These are phyloP conservation scores for Babesia ovata DNA, from an alignment of 169 alveolate genomes.

Conservation along the genomic window DNA sequence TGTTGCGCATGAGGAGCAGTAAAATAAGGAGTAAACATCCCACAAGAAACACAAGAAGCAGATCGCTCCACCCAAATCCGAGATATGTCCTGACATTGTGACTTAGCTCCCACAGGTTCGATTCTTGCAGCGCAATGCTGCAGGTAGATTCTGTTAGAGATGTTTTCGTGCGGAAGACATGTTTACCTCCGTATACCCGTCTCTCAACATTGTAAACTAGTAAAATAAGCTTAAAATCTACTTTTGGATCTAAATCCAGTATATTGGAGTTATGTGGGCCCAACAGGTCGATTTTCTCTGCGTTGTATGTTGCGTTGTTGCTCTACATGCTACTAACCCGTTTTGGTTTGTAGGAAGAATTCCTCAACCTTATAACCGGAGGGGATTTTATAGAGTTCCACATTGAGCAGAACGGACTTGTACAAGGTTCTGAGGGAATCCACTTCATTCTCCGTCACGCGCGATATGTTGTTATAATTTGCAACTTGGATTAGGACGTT, in stretches of 20 bases:
- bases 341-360: conserved; percentile 3
- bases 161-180: background rate
- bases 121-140: background rate
- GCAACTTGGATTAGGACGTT: conserved; percentile 13
- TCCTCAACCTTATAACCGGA: conserved; percentile 25
- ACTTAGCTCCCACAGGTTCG: conserved; percentile 3
- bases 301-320: background rate
- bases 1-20: background rate
- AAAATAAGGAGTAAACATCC: background rate
- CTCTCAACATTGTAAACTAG: background rate
- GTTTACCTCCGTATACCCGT: conserved; percentile 22
- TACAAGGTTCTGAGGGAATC: conserved; percentile 26
- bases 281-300: conserved; percentile 30
- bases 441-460: conserved; percentile 7
- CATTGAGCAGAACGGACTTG: conserved; percentile 5
- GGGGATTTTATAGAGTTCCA: conserved; percentile 31
- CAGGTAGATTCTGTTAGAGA: conserved; percentile 11
- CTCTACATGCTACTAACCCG: conserved; percentile 11
- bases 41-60: background rate
- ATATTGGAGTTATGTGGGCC: background rate
- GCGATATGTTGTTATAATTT: conserved; percentile 5
- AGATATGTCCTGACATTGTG: conserved; percentile 1
- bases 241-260: background rate
- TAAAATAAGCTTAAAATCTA: conserved; percentile 21
- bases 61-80: background rate